Evolutionary conservation across 2,329 filamentous ascomycete genomes (phyloP).

Genomic region (Ceratocystis eucalypticola): DNA sequence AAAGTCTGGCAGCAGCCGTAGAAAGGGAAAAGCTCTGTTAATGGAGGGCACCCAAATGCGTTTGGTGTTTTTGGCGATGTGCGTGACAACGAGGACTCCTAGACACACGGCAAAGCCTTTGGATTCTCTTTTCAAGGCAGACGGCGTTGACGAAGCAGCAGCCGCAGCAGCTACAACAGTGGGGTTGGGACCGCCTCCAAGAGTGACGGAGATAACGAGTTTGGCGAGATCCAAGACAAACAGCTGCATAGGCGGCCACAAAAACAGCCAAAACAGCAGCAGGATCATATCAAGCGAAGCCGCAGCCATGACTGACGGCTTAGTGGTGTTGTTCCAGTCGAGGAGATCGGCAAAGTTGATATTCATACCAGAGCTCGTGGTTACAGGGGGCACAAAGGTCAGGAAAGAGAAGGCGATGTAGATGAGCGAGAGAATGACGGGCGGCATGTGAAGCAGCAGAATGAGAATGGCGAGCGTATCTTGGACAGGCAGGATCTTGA

Average conservation of each 20-base stretch:
- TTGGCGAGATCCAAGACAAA: constrained; percentile 83
- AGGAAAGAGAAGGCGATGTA: constrained; percentile 86
- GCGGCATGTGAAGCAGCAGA: constrained; percentile 82
- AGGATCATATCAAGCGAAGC: constrained; percentile 73
- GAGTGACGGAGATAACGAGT: constrained; percentile 79
- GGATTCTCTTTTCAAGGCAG: constrained; percentile 46
- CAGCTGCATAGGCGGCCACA: constrained; percentile 77
- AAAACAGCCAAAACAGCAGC: constrained; percentile 71
- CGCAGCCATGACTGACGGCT: constrained; percentile 73
- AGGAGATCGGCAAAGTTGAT: constrained; percentile 83
- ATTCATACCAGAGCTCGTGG: constrained; percentile 63
- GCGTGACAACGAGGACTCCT: constrained; percentile 9
- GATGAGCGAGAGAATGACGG: constrained; percentile 73
- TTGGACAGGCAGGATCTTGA: constrained; percentile 77
- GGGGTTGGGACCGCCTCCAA: constrained; percentile 46
- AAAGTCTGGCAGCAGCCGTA: constrained; percentile 15
- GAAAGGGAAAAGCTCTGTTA: constrained; percentile 6
- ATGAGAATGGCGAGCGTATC: constrained; percentile 96
- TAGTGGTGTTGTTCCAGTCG: constrained; percentile 70
- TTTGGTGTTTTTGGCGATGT: constrained; percentile 13
- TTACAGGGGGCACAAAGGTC: constrained; percentile 78
- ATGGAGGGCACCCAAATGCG: constrained; percentile 15
- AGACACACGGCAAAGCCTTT: constrained; percentile 27
- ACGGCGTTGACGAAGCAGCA: constrained; percentile 20
- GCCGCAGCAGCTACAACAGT: constrained; percentile 28